Evolutionary conservation across 108 stramenopile species (phyloP), one percentile per base, ranked within the genome.

Genomic region (Conticribra weissflogii): DNA sequence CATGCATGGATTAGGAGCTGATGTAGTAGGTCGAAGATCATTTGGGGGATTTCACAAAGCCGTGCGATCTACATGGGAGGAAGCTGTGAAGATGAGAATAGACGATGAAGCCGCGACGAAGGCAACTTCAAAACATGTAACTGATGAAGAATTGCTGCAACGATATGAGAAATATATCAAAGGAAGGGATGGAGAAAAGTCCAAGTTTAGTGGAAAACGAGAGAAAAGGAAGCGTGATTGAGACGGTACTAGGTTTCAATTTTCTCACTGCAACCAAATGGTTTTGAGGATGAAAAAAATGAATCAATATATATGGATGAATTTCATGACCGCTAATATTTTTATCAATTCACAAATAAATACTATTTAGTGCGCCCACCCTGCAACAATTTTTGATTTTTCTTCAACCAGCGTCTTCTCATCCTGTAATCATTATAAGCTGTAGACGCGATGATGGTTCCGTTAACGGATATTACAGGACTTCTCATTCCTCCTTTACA

Each of bases 21-120:
- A 78, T n/a, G 48, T 90, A n/a, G 80, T 88, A 41, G 91, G 91
- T 3, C 60, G 91, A 59, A 44, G 91, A 54, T 93, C 91, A 25
- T 93, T 88, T 63, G 85, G 85, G 31, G 82, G 81, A 0, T 88
- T 87, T 62, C 86, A 87, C 59, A 65, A 74, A 48, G 30, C 68
- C 14, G 78, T 88, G 21, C 60, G 71, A 60, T 65, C 71, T 34
- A 86, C 85, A 50, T 93, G 86, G 86, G 78, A 80, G 31, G 49
- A 63, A n/a, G 86, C 86, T 12, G 48, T 81, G 21, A 49, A 61
- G 25, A 66, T 30, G 34, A 59, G 68, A 57, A 59, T 46, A 3
- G 54, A 66, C 34, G 47, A 60, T 48, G 67, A 59, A 16, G 70
- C 65, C 0, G 52, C 33, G 51, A 52, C 44, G 54, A 81, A 81